A percentile compares a stretch with the other conserved stretches of the same genome.
Evolutionary conservation across 768 basidiomycete genomes (phyloP).

Genomic region (Kockovaella imperatae): DNA sequence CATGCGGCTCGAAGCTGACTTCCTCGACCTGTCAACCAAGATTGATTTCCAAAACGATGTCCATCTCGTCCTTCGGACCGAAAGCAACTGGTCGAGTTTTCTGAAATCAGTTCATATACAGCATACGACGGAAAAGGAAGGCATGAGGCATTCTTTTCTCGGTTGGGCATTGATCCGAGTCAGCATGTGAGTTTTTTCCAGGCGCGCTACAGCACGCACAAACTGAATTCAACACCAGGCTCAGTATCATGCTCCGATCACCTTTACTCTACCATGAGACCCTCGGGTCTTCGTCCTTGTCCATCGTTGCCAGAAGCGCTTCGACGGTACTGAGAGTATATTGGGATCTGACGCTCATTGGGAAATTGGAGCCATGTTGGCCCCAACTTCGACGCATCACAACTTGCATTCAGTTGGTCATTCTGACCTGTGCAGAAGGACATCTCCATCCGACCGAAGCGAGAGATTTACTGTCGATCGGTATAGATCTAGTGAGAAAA

Average conservation of each 20-base stretch:
- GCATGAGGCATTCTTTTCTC: too few species aligned
- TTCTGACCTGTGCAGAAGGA: not conserved
- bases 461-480: not conserved
- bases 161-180: too few species aligned
- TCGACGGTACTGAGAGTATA: not conserved
- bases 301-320: not conserved
- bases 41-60: too few species aligned
- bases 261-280: too few species aligned
- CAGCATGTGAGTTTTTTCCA: too few species aligned
- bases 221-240: too few species aligned
- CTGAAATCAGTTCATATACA: too few species aligned
- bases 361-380: not conserved
- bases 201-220: too few species aligned
- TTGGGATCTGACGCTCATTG: not conserved
- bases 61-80: too few species aligned
- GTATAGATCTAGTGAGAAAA: not conserved
- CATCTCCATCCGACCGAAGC: slow-evolving; percentile 1
- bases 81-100: too few species aligned
- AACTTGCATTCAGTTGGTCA: not conserved
- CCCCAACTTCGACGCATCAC: not conserved
- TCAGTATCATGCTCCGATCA: not conserved
- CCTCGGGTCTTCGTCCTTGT: not conserved
- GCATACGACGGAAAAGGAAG: too few species aligned
- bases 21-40: too few species aligned
- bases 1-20: not conserved